Base-by-base conservation (phyloP, 2,329 filamentous ascomycete genomes). In the Curvularia verruculosa region DNA sequence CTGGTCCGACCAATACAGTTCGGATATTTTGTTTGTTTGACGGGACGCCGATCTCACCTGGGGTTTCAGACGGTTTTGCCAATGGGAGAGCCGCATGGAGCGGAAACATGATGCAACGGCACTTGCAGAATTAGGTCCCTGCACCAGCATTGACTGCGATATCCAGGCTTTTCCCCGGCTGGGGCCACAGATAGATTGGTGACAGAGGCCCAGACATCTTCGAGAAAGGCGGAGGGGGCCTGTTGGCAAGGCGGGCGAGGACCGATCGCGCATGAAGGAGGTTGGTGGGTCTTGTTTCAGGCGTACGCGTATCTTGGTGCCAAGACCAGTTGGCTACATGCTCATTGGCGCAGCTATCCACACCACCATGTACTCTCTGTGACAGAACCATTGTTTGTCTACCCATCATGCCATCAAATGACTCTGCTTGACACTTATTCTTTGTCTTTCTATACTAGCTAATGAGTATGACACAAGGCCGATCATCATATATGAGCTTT, bases 221-320 rank as follows among this genome's bases (percentile, higher is more conserved):
- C 21, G 36, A 54, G 26, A 41, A 54, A 48, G 23, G 21, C 36
- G 58, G 34, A 39, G 39, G 46, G 36, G 43, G 50, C 49, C 52
- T 41, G 26, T 53, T 24, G 34, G 40, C 41, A 39, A 43, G 39
- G 46, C 23, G 15, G 37, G 49, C 45, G 28, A 44, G 36, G 48
- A 34, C n/a, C 36, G 26, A 56, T 54, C 29, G 45, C 29, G 43
- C 28, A 56, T 60, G 59, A 56, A 61, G 52, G 51, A 52, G 49
- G 41, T 41, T 28, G 37, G 48, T 52, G 58, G 56, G 47, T 36
- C 58, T n/a, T 34, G 60, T 65, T 65, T 65, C 62, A 57, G 53
- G 48, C 59, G 54, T 52, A 51, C 56, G 46, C 47, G 48, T 54
- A 45, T 26, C 49, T 26, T 46, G 15, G 26, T 47, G 52, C 52